Evolutionary conservation across 495 filamentous ascomycete species (phyloP).

Genomic region (Penicillium goetzii): DNA sequence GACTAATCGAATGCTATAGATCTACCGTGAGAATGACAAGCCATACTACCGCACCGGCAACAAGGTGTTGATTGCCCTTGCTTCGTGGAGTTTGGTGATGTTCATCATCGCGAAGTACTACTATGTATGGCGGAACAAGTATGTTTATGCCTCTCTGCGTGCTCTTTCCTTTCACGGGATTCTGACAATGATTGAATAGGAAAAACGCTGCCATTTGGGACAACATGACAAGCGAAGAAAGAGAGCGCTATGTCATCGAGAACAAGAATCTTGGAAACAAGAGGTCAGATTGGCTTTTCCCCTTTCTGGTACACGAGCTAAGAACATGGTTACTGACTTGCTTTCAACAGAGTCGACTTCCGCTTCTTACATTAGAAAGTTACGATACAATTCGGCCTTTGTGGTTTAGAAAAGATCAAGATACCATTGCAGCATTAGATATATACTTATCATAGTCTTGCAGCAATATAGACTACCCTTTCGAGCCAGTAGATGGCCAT

Average conservation of each 20-base stretch:
- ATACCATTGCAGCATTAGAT: not conserved
- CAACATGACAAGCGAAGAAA: conserved; percentile 63
- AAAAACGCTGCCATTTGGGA: conserved; percentile 55
- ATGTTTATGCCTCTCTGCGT: conserved; percentile 20
- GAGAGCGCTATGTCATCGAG: conserved; percentile 63
- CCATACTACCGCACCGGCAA: conserved; percentile 71
- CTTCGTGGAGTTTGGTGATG: conserved; percentile 56
- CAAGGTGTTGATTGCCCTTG: conserved; percentile 61
- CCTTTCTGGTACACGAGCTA: too few species aligned
- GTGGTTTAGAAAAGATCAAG: not conserved
- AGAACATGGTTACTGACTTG: conserved; percentile 9
- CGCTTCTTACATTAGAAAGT: conserved; percentile 51
- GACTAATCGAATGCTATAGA: conserved; percentile 34
- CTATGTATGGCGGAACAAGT: conserved; percentile 65
- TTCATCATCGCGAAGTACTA: conserved; percentile 63
- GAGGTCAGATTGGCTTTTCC: conserved; percentile 42
- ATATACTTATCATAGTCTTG: not conserved
- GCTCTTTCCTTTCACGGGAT: not conserved
- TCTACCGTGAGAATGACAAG: conserved; percentile 67
- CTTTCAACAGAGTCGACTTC: conserved; percentile 52
- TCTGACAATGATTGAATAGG: conserved; percentile 21
- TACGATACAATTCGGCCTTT: not conserved
- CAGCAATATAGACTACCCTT: not conserved
- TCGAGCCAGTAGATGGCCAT: not conserved
- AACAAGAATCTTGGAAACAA: conserved; percentile 74